Percentiles rank a stretch among this genome's conserved stretches.
These are phyloP conservation scores for Rhinocladiella mackenziei DNA, from an alignment of 2,329 filamentous ascomycete genomes.

Conservation along the genomic window DNA sequence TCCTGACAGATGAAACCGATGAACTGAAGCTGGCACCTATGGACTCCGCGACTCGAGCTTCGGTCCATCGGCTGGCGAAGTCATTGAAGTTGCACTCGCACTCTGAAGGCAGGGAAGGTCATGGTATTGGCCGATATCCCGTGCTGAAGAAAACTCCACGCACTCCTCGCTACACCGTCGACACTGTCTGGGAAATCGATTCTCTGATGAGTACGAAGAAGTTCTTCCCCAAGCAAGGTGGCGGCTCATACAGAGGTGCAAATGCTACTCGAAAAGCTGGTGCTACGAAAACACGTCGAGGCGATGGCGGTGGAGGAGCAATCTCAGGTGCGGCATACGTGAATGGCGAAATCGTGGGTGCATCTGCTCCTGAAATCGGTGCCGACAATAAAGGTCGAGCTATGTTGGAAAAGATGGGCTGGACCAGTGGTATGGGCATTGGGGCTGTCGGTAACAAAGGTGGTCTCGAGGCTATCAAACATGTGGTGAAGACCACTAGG, in stretches of 20 bases:
- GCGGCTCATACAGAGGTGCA: constrained; percentile 11
- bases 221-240: constrained; percentile 26
- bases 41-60: constrained; percentile 70
- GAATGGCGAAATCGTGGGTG: constrained; percentile 86
- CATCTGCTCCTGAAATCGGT: constrained; percentile 76
- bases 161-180: constrained; percentile 60
- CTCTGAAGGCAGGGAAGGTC: constrained; percentile 70
- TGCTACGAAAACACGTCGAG: constrained; percentile 31
- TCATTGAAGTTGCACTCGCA: constrained; percentile 77
- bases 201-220: constrained; percentile 25
- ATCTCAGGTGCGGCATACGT: constrained; percentile 57
- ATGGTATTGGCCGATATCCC: constrained; percentile 68
- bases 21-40: constrained; percentile 72
- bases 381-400: constrained; percentile 75
- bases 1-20: constrained; percentile 27
- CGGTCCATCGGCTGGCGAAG: constrained; percentile 73
- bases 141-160: constrained; percentile 69
- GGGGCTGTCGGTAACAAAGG: constrained; percentile 81
- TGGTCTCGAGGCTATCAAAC: constrained; percentile 77
- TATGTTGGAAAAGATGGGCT: constrained; percentile 97
- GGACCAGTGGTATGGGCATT: constrained; percentile 79
- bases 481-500: constrained; percentile 81
- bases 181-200: constrained; percentile 48
- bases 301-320: constrained; percentile 39
- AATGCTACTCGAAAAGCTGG: constrained; percentile 20